Conservation (phyloP, 208 protist genomes). For the Trypanosoma cruzi region DNA sequence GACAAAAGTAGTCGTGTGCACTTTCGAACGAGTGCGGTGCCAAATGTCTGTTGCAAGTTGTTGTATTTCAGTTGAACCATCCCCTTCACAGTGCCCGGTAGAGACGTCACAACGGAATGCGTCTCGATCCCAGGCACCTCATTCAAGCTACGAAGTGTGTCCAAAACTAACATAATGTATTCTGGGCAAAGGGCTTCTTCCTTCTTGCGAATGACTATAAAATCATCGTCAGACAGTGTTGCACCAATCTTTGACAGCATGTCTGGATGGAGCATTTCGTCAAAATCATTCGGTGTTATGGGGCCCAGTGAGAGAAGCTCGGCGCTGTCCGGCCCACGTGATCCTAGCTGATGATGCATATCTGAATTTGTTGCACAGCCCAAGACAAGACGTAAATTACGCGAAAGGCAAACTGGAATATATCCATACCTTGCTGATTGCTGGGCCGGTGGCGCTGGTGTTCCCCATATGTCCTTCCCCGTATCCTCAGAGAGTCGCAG, state of each 20-base stretch:
- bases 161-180: conserved; percentile 68
- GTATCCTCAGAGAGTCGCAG: conserved; percentile 38
- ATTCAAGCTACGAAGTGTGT: conserved; percentile 46
- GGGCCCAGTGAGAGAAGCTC: conserved; percentile 52
- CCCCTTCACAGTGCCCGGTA: conserved; percentile 61
- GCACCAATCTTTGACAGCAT: conserved; percentile 47
- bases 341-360: conserved; percentile 23
- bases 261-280: conserved; percentile 56
- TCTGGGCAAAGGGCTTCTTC: conserved; percentile 50
- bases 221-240: conserved; percentile 66
- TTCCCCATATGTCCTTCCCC: conserved; percentile 38
- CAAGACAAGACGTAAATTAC: conserved; percentile 73
- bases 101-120: conserved; percentile 38
- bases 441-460: background rate
- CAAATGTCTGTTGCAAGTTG: conserved; percentile 43
- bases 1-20: conserved; percentile 55
- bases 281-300: conserved; percentile 67
- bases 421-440: conserved; percentile 21
- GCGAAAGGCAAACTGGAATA: conserved; percentile 61
- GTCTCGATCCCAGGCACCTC: conserved; percentile 59
- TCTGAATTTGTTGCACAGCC: conserved; percentile 35
- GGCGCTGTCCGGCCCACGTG: conserved; percentile 60
- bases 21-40: conserved; percentile 38
- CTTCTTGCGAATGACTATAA: conserved; percentile 59
- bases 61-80: conserved; percentile 51